Conservation (phyloP, 805 yeast genomes). For the Candida parachauliodes region DNA sequence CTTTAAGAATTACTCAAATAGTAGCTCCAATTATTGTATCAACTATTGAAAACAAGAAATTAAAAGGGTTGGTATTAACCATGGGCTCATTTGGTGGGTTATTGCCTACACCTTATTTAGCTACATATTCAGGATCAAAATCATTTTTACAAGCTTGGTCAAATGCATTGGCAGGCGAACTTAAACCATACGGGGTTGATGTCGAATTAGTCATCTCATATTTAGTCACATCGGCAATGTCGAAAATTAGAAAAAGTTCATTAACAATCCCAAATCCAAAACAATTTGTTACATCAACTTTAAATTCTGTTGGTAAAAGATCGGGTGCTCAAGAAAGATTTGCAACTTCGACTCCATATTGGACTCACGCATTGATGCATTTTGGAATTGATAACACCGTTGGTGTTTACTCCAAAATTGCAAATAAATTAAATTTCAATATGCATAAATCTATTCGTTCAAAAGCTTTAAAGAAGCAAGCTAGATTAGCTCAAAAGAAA, state of each 20-base stretch:
- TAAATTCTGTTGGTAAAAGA: slow-evolving; percentile 72
- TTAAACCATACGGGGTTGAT: slow-evolving; percentile 65
- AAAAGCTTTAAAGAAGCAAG: slow-evolving; percentile 79
- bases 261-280: slow-evolving; percentile 77
- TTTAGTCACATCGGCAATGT: slow-evolving; percentile 92
- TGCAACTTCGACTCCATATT: slow-evolving; percentile 85
- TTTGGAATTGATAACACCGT: slow-evolving; percentile 73
- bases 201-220: slow-evolving; percentile 85
- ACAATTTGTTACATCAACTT: slow-evolving; percentile 69
- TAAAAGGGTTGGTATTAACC: slow-evolving; percentile 77
- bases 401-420: slow-evolving; percentile 75
- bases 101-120: slow-evolving; percentile 86
- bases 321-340: slow-evolving; percentile 90
- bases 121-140: slow-evolving; percentile 94
- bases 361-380: slow-evolving; percentile 92
- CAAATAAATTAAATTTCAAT: slow-evolving; percentile 60
- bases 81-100: slow-evolving; percentile 98
- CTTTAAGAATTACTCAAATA: slow-evolving; percentile 78
- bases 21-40: slow-evolving; percentile 66
- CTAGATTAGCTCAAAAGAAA: slow-evolving; percentile 31
- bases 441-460: slow-evolving; percentile 80
- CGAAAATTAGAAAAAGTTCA: slow-evolving; percentile 80
- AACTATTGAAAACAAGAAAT: slow-evolving; percentile 42
- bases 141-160: slow-evolving; percentile 95
- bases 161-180: slow-evolving; percentile 80